Evolutionary conservation across 495 filamentous ascomycete genomes (phyloP).

Genomic region (Chaetomidium leptoderma): DNA sequence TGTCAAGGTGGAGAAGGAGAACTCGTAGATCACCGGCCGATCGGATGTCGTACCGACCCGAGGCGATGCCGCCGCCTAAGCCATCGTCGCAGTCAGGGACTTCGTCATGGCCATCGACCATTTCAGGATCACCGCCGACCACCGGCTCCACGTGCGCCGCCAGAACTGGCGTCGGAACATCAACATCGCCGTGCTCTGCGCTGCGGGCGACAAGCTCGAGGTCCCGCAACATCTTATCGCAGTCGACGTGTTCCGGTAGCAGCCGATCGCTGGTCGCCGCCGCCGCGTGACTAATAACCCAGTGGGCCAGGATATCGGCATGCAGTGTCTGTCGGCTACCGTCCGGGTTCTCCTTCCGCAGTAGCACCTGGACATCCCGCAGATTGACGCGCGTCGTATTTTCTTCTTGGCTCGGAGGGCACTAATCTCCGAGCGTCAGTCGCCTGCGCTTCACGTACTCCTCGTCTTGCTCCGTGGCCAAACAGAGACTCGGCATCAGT

Average conservation of each 20-base stretch:
- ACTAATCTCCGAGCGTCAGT: background rate
- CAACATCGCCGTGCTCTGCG: background rate
- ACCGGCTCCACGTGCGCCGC: background rate
- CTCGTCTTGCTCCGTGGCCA: background rate
- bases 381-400: background rate
- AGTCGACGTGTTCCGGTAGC: background rate
- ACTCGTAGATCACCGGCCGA: background rate
- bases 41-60: background rate
- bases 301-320: background rate
- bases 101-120: background rate
- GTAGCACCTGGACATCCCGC: background rate
- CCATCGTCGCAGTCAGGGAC: background rate
- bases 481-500: background rate
- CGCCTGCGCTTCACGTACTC: background rate
- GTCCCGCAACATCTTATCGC: background rate
- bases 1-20: background rate
- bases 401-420: background rate
- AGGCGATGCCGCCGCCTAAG: background rate
- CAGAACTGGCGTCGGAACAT: background rate
- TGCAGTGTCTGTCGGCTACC: background rate
- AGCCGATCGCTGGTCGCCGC: background rate
- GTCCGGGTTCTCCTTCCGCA: background rate
- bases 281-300: background rate
- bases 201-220: background rate
- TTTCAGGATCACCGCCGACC: background rate